A percentile compares a stretch with the other conserved stretches of the same genome.
phyloP scores from a whole-genome alignment of 352 stramenopile species.

The Pythium periplocum region DNA sequence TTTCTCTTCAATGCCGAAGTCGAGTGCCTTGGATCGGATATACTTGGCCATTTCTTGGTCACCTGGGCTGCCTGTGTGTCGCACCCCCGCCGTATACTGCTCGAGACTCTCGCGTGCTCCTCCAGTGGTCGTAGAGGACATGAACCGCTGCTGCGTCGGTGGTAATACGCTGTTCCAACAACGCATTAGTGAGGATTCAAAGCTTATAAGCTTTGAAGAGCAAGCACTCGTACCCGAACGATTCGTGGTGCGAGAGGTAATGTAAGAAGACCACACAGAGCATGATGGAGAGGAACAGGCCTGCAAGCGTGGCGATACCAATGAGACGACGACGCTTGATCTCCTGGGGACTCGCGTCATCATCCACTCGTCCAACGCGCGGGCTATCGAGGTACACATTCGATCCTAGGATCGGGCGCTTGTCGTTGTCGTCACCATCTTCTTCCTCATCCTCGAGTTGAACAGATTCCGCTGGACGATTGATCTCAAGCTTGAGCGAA shows the following conservation, averaged over 20 bases:
- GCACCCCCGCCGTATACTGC: conserved; percentile 54
- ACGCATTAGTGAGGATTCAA: neutral
- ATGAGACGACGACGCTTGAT: conserved; percentile 46
- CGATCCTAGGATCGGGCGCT: conserved; percentile 29
- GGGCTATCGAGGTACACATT: conserved; percentile 76
- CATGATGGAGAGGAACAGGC: conserved; percentile 52
- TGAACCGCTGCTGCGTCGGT: conserved; percentile 74
- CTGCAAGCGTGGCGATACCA: conserved; percentile 46
- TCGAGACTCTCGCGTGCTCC: conserved; percentile 67
- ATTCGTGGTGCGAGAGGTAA: conserved; percentile 59
- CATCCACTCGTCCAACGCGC: conserved; percentile 34
- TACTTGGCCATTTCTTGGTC: conserved; percentile 76
- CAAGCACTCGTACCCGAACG: conserved; percentile 41
- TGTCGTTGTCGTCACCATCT: conserved; percentile 35
- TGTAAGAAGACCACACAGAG: conserved; percentile 64
- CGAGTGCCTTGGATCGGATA: conserved; percentile 61
- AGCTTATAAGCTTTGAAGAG: neutral
- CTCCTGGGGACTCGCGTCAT: conserved; percentile 44
- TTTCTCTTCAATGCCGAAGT: conserved; percentile 71
- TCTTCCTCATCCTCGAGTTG: conserved; percentile 29
- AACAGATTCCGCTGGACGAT: conserved; percentile 17
- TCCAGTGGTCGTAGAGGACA: conserved; percentile 56
- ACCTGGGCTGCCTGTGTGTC: conserved; percentile 54
- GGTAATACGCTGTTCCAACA: conserved; percentile 40
- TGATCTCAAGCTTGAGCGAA: conserved; percentile 22